Percentiles rank a stretch among this genome's conserved stretches.
phyloP scores from a whole-genome alignment of 176 grass and related monocot genomes.

The Rhipidocladum racemiflorum region DNA sequence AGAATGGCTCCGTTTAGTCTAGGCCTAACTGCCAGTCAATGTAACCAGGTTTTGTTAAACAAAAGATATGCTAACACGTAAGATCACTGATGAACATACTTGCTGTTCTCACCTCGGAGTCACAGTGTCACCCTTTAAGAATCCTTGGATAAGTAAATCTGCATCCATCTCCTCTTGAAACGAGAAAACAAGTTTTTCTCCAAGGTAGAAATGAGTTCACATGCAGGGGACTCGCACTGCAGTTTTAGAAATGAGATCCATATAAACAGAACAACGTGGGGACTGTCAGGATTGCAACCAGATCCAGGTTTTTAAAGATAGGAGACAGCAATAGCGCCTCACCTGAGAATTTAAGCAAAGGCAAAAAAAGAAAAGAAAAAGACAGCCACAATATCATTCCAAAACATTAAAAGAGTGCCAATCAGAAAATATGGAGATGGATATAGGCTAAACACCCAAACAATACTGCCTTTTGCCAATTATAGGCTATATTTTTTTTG shows the following conservation, averaged over 20 bases:
- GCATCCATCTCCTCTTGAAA: neutral
- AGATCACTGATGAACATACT: neutral
- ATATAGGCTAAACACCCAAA: no score
- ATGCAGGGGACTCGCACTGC: neutral
- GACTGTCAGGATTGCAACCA: neutral
- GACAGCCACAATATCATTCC: no score
- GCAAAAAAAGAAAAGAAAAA: no score
- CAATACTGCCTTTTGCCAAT: no score
- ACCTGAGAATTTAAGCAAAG: neutral
- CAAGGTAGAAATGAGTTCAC: conserved; percentile 6
- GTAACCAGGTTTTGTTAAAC: neutral
- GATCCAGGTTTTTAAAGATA: neutral
- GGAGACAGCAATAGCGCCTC: neutral
- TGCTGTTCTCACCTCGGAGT: neutral
- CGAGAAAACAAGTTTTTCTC: neutral
- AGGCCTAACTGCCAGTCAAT: neutral
- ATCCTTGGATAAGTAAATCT: neutral
- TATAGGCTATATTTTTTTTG: no score
- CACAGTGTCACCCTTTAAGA: neutral
- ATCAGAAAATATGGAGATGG: no score
- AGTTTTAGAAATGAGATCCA: neutral
- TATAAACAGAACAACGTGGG: neutral
- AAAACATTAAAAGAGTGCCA: no score
- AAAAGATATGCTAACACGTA: no score
- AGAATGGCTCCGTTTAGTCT: neutral